Base-by-base conservation (phyloP, 768 basidiomycete genomes). In the Tulasnella sp. region DNA sequence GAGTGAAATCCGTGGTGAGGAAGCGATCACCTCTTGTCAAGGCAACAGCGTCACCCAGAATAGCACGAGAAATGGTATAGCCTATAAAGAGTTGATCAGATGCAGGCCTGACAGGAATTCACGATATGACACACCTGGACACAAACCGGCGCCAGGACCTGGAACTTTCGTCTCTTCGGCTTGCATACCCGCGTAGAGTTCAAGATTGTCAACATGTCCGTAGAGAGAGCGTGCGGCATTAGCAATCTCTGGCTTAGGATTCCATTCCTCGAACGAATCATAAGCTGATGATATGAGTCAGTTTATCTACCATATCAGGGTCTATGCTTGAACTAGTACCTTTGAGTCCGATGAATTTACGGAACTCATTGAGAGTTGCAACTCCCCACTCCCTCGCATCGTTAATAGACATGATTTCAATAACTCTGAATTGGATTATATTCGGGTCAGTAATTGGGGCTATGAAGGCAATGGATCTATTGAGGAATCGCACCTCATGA, bases 31-130 rank as follows among this genome's bases (percentile, higher is more conserved):
- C 85, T 28, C 86, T 76, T 27, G 74, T 76, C 52, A 89, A 68
- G 55, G 72, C 77, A 25, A 54, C 56, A 1, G 61, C 61, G 44
- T 62, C 61, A 9, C 79, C 71, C 12, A 91, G 69, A 56, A 91
- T 89, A n/a, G 84, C 82, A 37, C 87, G 72, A 5, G 84, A 84
- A 56, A 85, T 81, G 4, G 87, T 88, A 66, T 78, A 87, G 24
- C n/a, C n/a, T n/a, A n/a, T n/a, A n/a, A n/a, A n/a, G n/a, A n/a
- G n/a, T n/a, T n/a, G n/a, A n/a, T n/a, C n/a, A n/a, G n/a, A n/a
- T n/a, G n/a, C n/a, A n/a, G n/a, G n/a, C n/a, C n/a, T n/a, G n/a
- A n/a, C n/a, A n/a, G n/a, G n/a, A n/a, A n/a, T n/a, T n/a, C n/a
- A n/a, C n/a, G n/a, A n/a, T n/a, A n/a, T n/a, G n/a, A n/a, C n/a